Evolutionary conservation across 2,329 filamentous ascomycete species (phyloP).

Genomic region (Fusarium bactridioides): DNA sequence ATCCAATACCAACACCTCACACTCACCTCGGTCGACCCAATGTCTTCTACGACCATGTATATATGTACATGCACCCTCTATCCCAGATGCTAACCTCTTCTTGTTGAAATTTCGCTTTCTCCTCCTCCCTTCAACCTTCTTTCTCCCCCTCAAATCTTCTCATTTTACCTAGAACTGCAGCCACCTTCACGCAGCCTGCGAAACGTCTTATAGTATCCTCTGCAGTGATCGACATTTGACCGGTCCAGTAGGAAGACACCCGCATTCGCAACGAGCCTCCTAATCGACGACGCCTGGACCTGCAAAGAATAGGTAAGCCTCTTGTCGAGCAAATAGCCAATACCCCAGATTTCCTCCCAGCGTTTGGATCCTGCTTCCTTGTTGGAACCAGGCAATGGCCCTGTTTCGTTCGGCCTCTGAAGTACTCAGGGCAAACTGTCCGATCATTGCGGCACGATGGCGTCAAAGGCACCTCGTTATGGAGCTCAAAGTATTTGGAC

Average conservation of each 20-base stretch:
- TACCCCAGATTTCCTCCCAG: constrained; percentile 9
- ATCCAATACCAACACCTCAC: constrained; percentile 8
- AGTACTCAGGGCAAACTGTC: not conserved
- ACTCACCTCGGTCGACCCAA: not conserved
- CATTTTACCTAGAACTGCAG: not conserved
- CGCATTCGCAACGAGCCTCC: constrained; percentile 20
- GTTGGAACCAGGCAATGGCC: not conserved
- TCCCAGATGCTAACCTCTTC: constrained; percentile 9
- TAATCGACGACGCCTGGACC: constrained; percentile 1
- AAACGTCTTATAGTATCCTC: not conserved
- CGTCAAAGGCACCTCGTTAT: constrained; percentile 21
- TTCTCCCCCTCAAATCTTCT: not conserved
- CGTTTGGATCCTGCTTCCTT: not conserved
- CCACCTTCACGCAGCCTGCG: not conserved
- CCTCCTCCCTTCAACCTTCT: not conserved
- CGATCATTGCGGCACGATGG: constrained; percentile 18
- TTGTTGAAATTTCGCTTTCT: constrained; percentile 21
- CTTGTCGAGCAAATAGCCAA: not conserved
- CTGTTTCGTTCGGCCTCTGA: not conserved
- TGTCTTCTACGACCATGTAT: constrained; percentile 11
- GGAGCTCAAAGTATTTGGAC: constrained; percentile 12
- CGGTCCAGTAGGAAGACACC: constrained; percentile 1
- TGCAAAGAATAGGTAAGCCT: constrained; percentile 24
- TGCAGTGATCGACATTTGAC: constrained; percentile 28
- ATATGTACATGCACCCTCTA: constrained; percentile 27